Evolutionary conservation across 345 rosid genomes (phyloP), one percentile per base, ranked within the genome.

Genomic region (Kernera saxatilis): DNA sequence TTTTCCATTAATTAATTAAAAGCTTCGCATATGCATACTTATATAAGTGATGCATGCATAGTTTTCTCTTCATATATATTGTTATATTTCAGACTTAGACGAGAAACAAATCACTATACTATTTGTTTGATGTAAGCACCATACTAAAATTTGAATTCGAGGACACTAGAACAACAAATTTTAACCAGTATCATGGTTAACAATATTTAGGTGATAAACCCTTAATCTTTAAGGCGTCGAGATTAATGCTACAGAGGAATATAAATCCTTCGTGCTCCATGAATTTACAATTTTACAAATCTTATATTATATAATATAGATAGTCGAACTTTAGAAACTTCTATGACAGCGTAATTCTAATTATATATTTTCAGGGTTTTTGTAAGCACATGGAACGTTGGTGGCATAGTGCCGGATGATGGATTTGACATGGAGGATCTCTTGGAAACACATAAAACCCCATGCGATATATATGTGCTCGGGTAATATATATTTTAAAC

Each of bases 361-460:
- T 25, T 11, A n/a, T 57, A n/a, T 74, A 40, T 41, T 36, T 52
- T 14, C 36, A 92, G 96, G 81, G 72, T 88, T 44, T 87, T 88
- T 53, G 91, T 82, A 33, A 84, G 95, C 64, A 86, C 98, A 40
- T 90, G 98, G 96, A 92, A 92, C 71, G 96, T 88, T 25, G 98
- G 93, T 6, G 98, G 98, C 25, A 49, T 83, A 75, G 88, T 81
- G 60, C 96, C 95, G 17, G 48, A 61, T 5, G 88, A 88, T 44
- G 82, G 77, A 32, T 37, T 87, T 65, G 91, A 87, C 44, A 78
- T 92, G 83, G 85, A 81, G 50, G 95, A 86, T 62, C 79, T 89
- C 82, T 56, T 90, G 14, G 84, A 83, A 56, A 78, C 76, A 19
- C 46, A 67, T 55, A 76, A 80, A 55, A 73, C 72, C 21, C 43